phyloP scores from a whole-genome alignment of 2,329 filamentous ascomycete species.

The Colletotrichum spaethianum region DNA sequence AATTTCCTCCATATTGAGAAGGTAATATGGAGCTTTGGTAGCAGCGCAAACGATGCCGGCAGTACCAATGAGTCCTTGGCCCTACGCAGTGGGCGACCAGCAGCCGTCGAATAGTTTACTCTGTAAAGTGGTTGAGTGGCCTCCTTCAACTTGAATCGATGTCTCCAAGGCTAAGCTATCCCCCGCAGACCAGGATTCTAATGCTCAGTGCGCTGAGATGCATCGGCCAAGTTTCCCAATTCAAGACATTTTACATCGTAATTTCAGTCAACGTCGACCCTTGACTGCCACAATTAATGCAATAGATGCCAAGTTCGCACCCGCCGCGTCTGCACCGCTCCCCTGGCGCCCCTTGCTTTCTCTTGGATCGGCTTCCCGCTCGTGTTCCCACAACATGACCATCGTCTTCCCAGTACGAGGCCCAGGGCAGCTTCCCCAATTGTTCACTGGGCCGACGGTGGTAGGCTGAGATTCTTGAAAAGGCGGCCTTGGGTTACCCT shows the following conservation, averaged over 20 bases:
- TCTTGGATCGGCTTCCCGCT: slow-evolving; percentile 24
- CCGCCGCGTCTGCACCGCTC: slow-evolving; percentile 14
- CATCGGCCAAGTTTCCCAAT: slow-evolving; percentile 25
- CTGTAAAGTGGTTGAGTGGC: too few relatives aligned
- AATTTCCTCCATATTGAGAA: not conserved
- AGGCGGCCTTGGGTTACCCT: slow-evolving; percentile 1
- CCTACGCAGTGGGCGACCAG: not conserved
- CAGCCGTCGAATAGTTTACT: not conserved
- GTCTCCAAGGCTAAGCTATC: slow-evolving; percentile 20
- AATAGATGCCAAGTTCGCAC: slow-evolving; percentile 26
- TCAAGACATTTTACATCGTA: slow-evolving; percentile 11
- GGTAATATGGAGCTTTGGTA: slow-evolving; percentile 1
- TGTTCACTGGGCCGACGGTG: slow-evolving; percentile 16
- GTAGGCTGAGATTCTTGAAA: slow-evolving; percentile 4
- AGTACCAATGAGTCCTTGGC: slow-evolving; percentile 1
- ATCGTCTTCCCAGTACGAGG: not conserved
- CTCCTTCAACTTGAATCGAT: not conserved
- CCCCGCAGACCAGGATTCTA: slow-evolving; percentile 15
- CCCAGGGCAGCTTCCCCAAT: slow-evolving; percentile 15
- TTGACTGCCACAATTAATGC: not conserved
- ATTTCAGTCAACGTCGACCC: not conserved
- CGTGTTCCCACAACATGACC: slow-evolving; percentile 18
- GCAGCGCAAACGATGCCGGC: not conserved
- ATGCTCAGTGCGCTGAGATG: slow-evolving; percentile 14
- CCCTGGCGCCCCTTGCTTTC: not conserved